Evolutionary conservation across 768 basidiomycete species (phyloP).

Genomic region (Tephrocybe rancida): DNA sequence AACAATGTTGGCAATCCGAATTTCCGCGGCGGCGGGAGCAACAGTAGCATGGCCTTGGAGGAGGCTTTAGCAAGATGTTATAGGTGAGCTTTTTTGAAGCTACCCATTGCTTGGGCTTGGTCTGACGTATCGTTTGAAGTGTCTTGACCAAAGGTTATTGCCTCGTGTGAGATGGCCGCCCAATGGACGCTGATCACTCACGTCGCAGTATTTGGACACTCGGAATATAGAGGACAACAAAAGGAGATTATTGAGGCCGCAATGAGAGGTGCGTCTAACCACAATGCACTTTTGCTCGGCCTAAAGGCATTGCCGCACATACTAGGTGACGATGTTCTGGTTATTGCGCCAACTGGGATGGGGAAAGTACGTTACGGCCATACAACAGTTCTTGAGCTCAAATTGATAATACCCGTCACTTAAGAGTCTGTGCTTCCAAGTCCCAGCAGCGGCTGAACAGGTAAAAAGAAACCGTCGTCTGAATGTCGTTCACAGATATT

Average conservation of each 20-base stretch:
- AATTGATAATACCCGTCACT: not conserved
- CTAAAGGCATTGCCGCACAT: not conserved
- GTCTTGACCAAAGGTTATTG: constrained; percentile 17
- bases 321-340: constrained; percentile 71
- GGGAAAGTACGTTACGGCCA: constrained; percentile 60
- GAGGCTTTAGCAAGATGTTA: constrained; percentile 7
- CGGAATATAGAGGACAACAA: constrained; percentile 76
- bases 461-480: constrained; percentile 33
- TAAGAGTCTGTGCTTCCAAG: constrained; percentile 84
- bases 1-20: constrained; percentile 1
- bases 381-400: not conserved
- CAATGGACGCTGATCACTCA: not conserved
- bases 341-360: constrained; percentile 87
- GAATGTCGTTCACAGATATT: not conserved
- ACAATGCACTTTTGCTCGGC: not conserved
- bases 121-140: constrained; percentile 5
- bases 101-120: not conserved
- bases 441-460: constrained; percentile 71
- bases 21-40: not conserved
- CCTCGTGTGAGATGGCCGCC: not conserved
- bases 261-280: constrained; percentile 46
- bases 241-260: constrained; percentile 76
- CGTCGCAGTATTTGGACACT: constrained; percentile 69
- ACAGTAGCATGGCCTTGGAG: not conserved
- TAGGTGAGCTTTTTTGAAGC: constrained; percentile 2